Evolutionary conservation across 2,329 filamentous ascomycete genomes (phyloP).

Genomic region (Lasiodiplodia gonubiensis): DNA sequence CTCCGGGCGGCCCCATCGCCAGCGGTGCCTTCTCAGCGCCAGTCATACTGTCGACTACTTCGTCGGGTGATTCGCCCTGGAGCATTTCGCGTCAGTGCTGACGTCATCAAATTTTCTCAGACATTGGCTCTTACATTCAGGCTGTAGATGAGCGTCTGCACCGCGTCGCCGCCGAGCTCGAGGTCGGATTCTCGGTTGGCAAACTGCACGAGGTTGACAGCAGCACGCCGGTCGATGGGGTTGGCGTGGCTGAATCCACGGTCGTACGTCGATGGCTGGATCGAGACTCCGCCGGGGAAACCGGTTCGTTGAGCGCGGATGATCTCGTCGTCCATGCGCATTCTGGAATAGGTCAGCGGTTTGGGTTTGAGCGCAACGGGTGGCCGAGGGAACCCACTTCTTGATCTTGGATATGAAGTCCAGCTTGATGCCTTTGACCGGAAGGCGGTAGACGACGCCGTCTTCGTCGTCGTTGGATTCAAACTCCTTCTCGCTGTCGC

Average conservation of each 20-base stretch:
- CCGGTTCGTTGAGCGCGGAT: not conserved
- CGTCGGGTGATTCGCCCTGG: constrained; percentile 48
- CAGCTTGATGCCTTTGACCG: constrained; percentile 54
- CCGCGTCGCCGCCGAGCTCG: constrained; percentile 53
- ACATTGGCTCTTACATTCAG: constrained; percentile 63
- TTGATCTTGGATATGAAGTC: constrained; percentile 69
- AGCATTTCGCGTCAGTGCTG: constrained; percentile 43
- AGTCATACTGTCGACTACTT: constrained; percentile 36
- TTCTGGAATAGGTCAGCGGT: not conserved
- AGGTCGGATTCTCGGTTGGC: constrained; percentile 58
- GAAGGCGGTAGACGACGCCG: constrained; percentile 51
- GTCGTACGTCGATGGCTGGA: not conserved
- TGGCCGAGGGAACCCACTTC: constrained; percentile 36
- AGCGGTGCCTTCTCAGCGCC: constrained; percentile 13
- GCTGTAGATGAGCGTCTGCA: constrained; percentile 61
- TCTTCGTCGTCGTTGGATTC: constrained; percentile 48
- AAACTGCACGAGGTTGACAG: constrained; percentile 67
- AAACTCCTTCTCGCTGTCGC: constrained; percentile 49
- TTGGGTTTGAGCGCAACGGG: not conserved
- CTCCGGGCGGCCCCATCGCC: constrained; percentile 3
- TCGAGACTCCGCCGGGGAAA: not conserved
- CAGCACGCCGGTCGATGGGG: constrained; percentile 69
- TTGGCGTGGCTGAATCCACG: constrained; percentile 29
- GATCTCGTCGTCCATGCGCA: not conserved
- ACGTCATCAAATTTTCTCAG: constrained; percentile 36